Conservation (phyloP, 1,284 basidiomycete species). For the Irpex rosettiformis region DNA sequence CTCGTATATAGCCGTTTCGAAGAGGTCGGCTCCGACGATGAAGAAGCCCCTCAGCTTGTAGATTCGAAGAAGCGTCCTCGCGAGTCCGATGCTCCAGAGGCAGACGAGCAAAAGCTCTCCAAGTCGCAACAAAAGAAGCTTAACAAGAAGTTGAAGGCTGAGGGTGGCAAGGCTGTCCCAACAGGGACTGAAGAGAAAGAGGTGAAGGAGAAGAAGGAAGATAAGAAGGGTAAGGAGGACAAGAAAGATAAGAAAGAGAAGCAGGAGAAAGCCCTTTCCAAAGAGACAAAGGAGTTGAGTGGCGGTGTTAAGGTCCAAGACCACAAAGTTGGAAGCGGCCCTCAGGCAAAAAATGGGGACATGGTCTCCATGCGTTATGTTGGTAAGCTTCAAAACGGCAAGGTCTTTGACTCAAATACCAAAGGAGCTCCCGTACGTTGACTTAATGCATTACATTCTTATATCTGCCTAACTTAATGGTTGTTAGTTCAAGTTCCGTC, state of each 20-base stretch:
- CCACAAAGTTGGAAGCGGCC: constrained; percentile 75
- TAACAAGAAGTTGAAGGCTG: constrained; percentile 16
- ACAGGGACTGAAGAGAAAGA: constrained; percentile 17
- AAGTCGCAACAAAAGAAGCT: constrained; percentile 16
- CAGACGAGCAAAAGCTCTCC: constrained; percentile 39
- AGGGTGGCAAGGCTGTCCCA: constrained; percentile 49
- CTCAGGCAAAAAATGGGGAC: constrained; percentile 83
- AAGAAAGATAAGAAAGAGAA: constrained; percentile 7
- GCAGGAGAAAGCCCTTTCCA: constrained; percentile 28
- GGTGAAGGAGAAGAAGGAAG: constrained; percentile 6
- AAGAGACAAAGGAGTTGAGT: constrained; percentile 42
- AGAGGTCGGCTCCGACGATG: constrained; percentile 40
- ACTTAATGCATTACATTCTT: constrained; percentile 22
- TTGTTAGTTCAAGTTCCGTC: constrained; percentile 74
- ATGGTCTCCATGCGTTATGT: constrained; percentile 86
- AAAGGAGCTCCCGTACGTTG: constrained; percentile 78
- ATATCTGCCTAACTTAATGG: constrained; percentile 2
- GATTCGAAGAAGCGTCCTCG: constrained; percentile 58
- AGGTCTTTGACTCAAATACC: constrained; percentile 86
- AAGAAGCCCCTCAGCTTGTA: constrained; percentile 20
- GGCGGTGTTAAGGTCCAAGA: constrained; percentile 83
- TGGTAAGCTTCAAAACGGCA: constrained; percentile 84
- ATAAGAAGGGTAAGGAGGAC: constrained; percentile 9
- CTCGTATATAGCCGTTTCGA: constrained; percentile 52
- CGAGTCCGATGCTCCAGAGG: constrained; percentile 43